Conservation (phyloP, 1,284 basidiomycete species). For the Xanthoconium separans region DNA sequence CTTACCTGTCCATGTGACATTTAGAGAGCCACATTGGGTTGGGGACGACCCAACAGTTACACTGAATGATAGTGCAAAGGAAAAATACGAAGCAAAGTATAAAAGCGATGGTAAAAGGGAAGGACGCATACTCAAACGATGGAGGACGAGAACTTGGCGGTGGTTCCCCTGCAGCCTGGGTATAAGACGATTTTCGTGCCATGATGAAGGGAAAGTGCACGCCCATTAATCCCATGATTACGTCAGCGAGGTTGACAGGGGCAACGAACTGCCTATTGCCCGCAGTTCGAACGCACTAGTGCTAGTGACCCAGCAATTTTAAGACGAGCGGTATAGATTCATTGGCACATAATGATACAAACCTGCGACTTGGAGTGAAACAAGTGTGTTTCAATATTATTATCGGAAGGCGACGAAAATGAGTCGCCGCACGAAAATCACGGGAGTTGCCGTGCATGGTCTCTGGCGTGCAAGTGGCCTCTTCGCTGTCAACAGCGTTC, state of each 20-base stretch:
- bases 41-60: conserved; percentile 46
- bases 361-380: too few species aligned
- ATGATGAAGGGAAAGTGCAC: conserved; percentile 1
- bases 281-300: too few species aligned
- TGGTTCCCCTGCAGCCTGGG: conserved; percentile 2
- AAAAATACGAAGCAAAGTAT: conserved; percentile 21
- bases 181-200: conserved; percentile 7
- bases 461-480: not conserved
- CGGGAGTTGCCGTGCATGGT: conserved; percentile 25
- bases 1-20: conserved; percentile 64
- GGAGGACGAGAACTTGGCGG: conserved; percentile 3
- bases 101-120: conserved; percentile 19
- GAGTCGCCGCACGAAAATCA: conserved; percentile 23
- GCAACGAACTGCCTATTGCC: too few species aligned
- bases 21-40: conserved; percentile 59
- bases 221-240: conserved; percentile 9
- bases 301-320: too few species aligned
- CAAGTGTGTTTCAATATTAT: too few species aligned
- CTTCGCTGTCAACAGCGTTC: conserved; percentile 31
- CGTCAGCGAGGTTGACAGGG: conserved; percentile 15
- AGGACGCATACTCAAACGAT: conserved; percentile 25
- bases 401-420: too few species aligned
- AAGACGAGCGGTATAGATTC: too few species aligned
- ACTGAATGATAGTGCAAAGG: conserved; percentile 46
- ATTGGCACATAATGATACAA: too few species aligned